Conservation (phyloP, 2,329 filamentous ascomycete genomes). For the Teratosphaeria epicoccoides region DNA sequence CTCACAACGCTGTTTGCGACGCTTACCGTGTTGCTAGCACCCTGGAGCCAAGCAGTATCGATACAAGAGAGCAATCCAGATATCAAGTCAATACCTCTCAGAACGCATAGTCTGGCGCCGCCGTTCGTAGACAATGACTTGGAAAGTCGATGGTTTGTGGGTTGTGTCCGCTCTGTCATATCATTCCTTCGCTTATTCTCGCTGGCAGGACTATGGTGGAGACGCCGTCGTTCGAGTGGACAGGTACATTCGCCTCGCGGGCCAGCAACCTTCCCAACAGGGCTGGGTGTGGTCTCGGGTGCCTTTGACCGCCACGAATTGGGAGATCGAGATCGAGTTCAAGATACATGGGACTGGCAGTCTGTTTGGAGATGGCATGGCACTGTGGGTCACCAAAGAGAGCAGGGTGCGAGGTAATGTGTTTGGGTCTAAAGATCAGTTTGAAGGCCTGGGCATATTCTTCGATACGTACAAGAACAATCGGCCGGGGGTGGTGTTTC, state of each 20-base stretch:
- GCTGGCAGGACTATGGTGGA: conserved; percentile 68
- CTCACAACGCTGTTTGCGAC: conserved; percentile 9
- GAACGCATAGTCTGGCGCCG: conserved; percentile 40
- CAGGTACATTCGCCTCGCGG: conserved; percentile 81
- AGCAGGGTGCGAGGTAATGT: conserved; percentile 70
- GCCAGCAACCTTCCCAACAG: conserved; percentile 78
- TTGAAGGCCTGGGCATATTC: conserved; percentile 90
- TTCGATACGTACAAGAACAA: conserved; percentile 99
- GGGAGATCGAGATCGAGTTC: conserved; percentile 96
- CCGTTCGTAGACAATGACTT: conserved; percentile 97
- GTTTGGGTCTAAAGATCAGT: conserved; percentile 78
- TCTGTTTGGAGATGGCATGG: conserved; percentile 91
- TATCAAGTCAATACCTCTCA: conserved; percentile 25
- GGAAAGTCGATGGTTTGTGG: conserved; percentile 83
- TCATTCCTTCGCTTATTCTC: not conserved
- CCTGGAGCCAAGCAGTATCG: conserved; percentile 16
- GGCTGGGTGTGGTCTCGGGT: conserved; percentile 93
- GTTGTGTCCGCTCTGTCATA: not conserved
- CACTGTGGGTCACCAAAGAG: conserved; percentile 95
- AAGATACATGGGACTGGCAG: conserved; percentile 81
- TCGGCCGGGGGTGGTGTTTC: conserved; percentile 86
- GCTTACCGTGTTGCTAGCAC: conserved; percentile 17
- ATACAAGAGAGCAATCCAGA: conserved; percentile 20
- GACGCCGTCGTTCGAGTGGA: conserved; percentile 74
- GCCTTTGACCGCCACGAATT: conserved; percentile 93